These are phyloP conservation scores for Solanum arcanum DNA, from an alignment of 257 asterid species.

Conservation along the genomic window DNA sequence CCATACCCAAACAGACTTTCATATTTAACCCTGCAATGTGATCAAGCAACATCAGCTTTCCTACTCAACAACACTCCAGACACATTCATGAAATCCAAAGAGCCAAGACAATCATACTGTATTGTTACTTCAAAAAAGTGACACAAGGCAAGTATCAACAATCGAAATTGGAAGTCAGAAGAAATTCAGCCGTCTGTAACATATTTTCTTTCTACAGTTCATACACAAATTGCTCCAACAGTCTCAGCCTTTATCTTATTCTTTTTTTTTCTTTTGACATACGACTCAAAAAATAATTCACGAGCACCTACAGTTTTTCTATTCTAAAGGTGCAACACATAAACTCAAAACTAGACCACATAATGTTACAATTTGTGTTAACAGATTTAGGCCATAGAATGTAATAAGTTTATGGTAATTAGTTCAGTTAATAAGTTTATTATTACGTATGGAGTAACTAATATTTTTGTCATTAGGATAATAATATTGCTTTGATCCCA, in stretches of 20 bases:
- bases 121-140: not conserved
- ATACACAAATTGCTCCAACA: not conserved
- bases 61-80: not conserved
- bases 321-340: not conserved
- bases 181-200: not conserved
- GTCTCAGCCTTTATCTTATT: not conserved
- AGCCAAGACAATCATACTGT: not conserved
- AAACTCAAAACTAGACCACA: not conserved
- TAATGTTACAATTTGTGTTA: not conserved
- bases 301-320: not conserved
- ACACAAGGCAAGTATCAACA: not conserved
- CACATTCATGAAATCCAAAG: not conserved
- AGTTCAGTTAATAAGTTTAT: not conserved
- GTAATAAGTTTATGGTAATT: not conserved
- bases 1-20: conserved; percentile 57
- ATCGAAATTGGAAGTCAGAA: not conserved
- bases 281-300: not conserved
- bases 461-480: not conserved
- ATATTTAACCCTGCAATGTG: conserved; percentile 56
- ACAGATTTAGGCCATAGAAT: not conserved
- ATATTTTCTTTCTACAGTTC: not conserved
- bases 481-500: not conserved
- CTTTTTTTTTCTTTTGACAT: not conserved
- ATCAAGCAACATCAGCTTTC: not conserved
- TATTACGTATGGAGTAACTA: not conserved